phyloP scores from a whole-genome alignment of 108 stramenopile species.

The Skeletonema potamos region DNA sequence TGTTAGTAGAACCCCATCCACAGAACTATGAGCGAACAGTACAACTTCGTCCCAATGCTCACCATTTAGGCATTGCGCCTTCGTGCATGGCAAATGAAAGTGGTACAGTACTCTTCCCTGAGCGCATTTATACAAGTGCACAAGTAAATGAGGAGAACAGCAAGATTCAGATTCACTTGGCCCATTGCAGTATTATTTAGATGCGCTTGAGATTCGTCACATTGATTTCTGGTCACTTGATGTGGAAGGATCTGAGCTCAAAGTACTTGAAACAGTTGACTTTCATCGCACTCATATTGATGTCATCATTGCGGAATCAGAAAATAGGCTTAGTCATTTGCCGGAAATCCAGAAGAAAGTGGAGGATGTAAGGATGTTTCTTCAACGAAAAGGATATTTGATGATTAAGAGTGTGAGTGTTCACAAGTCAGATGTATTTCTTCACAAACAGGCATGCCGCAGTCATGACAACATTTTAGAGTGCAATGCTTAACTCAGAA shows the following conservation, averaged over 20 bases:
- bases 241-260: constrained; percentile 63
- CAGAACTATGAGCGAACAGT: constrained; percentile 30
- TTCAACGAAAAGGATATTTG: constrained; percentile 9
- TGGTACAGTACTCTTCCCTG: constrained; percentile 27
- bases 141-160: constrained; percentile 20
- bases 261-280: constrained; percentile 54
- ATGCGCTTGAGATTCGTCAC: constrained; percentile 27
- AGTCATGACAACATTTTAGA: not conserved
- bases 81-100: constrained; percentile 28
- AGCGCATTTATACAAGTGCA: constrained; percentile 43
- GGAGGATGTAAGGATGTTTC: constrained; percentile 1
- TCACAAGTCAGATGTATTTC: constrained; percentile 24
- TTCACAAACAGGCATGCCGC: constrained; percentile 4
- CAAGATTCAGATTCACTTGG: constrained; percentile 48
- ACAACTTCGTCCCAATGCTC: constrained; percentile 48
- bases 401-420: constrained; percentile 16
- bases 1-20: constrained; percentile 58
- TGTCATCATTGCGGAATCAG: constrained; percentile 51
- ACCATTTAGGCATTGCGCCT: constrained; percentile 47
- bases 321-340: constrained; percentile 32
- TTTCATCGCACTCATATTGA: constrained; percentile 48
- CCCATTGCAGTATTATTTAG: constrained; percentile 36
- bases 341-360: constrained; percentile 7
- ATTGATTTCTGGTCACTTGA: constrained; percentile 61
- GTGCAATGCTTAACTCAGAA: not conserved